A percentile compares a stretch with the other conserved stretches of the same genome.
phyloP scores from a whole-genome alignment of 2,329 filamentous ascomycete genomes.

The Blastomyces parvus region DNA sequence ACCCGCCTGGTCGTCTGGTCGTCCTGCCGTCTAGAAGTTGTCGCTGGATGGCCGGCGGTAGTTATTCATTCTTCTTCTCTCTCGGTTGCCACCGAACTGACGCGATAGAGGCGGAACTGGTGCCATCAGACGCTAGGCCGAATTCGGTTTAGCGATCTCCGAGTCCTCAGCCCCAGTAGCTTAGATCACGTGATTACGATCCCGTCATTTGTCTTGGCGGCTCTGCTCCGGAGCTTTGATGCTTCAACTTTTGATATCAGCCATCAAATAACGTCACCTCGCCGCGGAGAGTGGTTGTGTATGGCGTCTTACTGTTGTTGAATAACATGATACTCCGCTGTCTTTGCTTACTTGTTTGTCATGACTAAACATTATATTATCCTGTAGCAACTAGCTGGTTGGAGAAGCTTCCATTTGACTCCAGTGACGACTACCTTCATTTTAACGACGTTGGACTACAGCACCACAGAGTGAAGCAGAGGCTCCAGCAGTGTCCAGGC shows the following conservation, averaged over 20 bases:
- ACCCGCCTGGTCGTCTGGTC: not conserved
- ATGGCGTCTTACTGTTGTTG: too few relatives aligned
- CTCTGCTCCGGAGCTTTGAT: too few relatives aligned
- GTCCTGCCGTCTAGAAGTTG: not conserved
- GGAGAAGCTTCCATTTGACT: not conserved
- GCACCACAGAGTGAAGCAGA: not conserved
- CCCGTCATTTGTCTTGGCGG: not conserved
- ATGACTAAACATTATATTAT: not conserved
- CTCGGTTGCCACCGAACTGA: slow-evolving; percentile 8
- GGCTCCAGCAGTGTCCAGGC: not conserved
- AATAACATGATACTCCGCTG: too few relatives aligned
- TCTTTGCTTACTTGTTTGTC: too few relatives aligned
- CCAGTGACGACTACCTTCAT: too few relatives aligned
- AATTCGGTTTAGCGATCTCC: not conserved
- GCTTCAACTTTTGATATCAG: not conserved
- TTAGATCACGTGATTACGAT: not conserved
- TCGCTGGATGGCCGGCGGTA: too few relatives aligned
- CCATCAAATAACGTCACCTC: not conserved
- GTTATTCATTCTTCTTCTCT: too few relatives aligned
- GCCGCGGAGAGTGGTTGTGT: too few relatives aligned
- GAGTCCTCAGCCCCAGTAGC: not conserved
- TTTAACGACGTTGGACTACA: not conserved
- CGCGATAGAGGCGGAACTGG: slow-evolving; percentile 9
- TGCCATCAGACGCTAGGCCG: slow-evolving; percentile 9
- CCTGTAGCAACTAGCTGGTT: not conserved